Evolutionary conservation across 345 rosid species (phyloP).

Genomic region (Pseudoturritis turrita): DNA sequence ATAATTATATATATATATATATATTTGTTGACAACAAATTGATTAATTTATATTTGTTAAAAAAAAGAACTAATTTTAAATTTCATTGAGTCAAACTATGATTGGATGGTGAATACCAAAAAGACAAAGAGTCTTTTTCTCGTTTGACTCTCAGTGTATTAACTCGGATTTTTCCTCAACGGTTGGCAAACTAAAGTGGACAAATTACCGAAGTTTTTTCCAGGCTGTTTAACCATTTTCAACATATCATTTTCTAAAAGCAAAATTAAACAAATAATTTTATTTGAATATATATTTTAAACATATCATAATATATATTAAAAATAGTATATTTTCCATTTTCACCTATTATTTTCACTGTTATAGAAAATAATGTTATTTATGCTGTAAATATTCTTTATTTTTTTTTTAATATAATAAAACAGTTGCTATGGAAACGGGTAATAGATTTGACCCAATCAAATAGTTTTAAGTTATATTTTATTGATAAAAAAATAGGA

Average conservation of each 20-base stretch:
- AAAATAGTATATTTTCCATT: too few relatives aligned
- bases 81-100: conserved; percentile 16
- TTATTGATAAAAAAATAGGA: too few relatives aligned
- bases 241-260: neutral
- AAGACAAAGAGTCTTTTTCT: conserved; percentile 31
- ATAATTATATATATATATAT: neutral
- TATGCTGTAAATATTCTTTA: too few relatives aligned
- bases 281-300: too few relatives aligned
- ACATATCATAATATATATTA: too few relatives aligned
- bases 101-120: conserved; percentile 31
- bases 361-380: neutral
- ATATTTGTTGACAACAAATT: neutral
- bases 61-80: neutral
- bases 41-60: neutral
- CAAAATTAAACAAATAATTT: too few relatives aligned
- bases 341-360: neutral
- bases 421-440: too few relatives aligned
- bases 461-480: too few relatives aligned
- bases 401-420: too few relatives aligned
- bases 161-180: conserved; percentile 24
- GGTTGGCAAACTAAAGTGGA: conserved; percentile 38
- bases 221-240: conserved; percentile 23
- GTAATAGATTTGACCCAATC: too few relatives aligned
- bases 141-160: conserved; percentile 32
- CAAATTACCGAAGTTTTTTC: conserved; percentile 6